Base-by-base conservation (phyloP, 768 basidiomycete genomes). In the Termitomyces sp. region DNA sequence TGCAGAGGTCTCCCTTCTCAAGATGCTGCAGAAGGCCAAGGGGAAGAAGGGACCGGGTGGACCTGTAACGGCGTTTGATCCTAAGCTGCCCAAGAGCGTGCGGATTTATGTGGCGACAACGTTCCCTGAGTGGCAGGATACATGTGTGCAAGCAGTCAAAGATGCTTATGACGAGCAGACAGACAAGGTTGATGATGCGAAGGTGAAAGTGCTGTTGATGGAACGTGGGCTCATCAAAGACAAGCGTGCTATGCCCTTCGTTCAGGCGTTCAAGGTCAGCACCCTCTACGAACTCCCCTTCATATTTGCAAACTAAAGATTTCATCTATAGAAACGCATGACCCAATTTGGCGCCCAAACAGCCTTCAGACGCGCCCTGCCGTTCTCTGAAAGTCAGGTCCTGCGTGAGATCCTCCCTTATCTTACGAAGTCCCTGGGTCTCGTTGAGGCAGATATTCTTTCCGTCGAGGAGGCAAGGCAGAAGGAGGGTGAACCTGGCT, bases 101-200 rank as follows among this genome's bases (percentile, higher is more conserved):
- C 76, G 88, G 57, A 79, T 98, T n/a, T 98, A 90, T 69, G 90
- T 98, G 49, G 90, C 97, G 54, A 90, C 82, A 22, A 68, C 74
- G 47, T 98, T 94, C 82, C 97, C 97, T 0, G 87, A 85, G 61
- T 99, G 97, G 96, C 96, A 99, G 69, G 84, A 93, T 62, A 68
- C 71, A 26, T 90, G 90, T 64, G 88, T 98, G 48, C 80, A 84
- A 64, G 75, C 84, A 40, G 78, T 95, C 47, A 82, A 82, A 71
- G 83, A 85, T 12, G 74, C 85, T 24, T 94, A 87, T 63, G 72
- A 73, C 41, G 75, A 75, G 52, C 71, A 73, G 52, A 73, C 74
- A 26, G 79, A 83, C 55, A 80, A 77, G 61, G 87, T 98, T 34
- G 91, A 99, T 65, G 94, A 98, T 66, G 83, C 73, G 37, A 86